Evolutionary conservation across 2,329 filamentous ascomycete species (phyloP).

Genomic region (Stagonosporopsis tanaceti): DNA sequence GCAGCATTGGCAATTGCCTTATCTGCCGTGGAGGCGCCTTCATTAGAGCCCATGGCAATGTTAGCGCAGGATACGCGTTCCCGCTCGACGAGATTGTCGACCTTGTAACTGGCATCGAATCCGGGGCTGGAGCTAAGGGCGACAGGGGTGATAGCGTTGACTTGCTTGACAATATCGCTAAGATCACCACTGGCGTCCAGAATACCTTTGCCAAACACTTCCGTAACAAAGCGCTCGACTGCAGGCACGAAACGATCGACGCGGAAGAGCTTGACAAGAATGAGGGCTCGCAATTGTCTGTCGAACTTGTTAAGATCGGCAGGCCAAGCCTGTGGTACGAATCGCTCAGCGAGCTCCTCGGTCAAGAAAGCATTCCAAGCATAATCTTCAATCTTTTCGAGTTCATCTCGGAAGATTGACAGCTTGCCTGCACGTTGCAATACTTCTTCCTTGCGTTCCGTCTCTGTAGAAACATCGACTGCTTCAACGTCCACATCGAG

Average conservation of each 20-base stretch:
- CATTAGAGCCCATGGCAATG: slow-evolving; percentile 98
- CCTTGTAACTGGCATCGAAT: slow-evolving; percentile 99
- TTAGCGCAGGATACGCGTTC: slow-evolving; percentile 86
- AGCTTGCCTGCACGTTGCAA: slow-evolving; percentile 74
- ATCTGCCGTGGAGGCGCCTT: slow-evolving; percentile 89
- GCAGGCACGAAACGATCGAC: slow-evolving; percentile 94
- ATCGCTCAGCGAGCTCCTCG: slow-evolving; percentile 86
- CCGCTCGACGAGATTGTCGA: slow-evolving; percentile 90
- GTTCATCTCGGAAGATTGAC: slow-evolving; percentile 73
- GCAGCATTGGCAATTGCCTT: slow-evolving; percentile 94
- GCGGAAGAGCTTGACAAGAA: slow-evolving; percentile 93
- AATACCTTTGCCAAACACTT: slow-evolving; percentile 83
- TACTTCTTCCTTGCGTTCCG: slow-evolving; percentile 70
- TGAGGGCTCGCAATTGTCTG: slow-evolving; percentile 79
- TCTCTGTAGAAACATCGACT: slow-evolving; percentile 77
- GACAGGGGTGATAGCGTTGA: slow-evolving; percentile 83
- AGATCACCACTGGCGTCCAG: slow-evolving; percentile 88
- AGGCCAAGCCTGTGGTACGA: slow-evolving; percentile 79
- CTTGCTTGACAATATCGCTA: slow-evolving; percentile 82
- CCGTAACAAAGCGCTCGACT: slow-evolving; percentile 86
- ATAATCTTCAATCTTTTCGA: slow-evolving; percentile 67
- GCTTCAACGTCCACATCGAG: slow-evolving; percentile 80
- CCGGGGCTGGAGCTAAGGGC: slow-evolving; percentile 93
- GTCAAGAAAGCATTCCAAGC: slow-evolving; percentile 84
- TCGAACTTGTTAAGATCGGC: slow-evolving; percentile 71